Base-by-base conservation (phyloP, 1,284 basidiomycete species). In the Heliocybe sulcata region DNA sequence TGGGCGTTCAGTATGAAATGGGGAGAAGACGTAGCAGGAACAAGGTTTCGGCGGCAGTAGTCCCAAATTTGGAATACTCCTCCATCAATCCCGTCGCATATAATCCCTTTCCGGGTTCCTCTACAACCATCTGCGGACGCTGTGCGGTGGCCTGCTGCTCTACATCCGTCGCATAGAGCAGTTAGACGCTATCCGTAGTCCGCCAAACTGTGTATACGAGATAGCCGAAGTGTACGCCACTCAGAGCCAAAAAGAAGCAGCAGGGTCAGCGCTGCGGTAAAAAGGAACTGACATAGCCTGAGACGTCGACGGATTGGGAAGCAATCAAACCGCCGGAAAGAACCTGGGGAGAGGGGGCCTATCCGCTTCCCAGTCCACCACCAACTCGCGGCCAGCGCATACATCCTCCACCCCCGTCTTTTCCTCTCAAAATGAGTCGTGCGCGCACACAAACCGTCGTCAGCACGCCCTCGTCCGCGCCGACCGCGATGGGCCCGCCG, bases 11-110 rank as follows among this genome's bases (percentile, higher is more conserved):
- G 38, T 42, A 42, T 42, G 48, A 51, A 51, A 38, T 52, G 16
- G 16, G 51, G 25, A 25, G 51, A 55, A 55, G 62, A 63, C 63
- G 62, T 64, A 64, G 63, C 63, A 64, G 62, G 61, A 63, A 63
- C 61, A 66, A 64, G 65, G 63, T 64, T 64, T 62, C 56, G 65
- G 66, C 61, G 61, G 56, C 59, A 60, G 57, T 49, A 47, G 33
- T 6, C 33, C 64, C 62, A 57, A 61, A 66, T 61, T 59, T 62
- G 66, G 64, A 59, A 66, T 64, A 65, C 64, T 65, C 64, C 63
- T 64, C 65, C 64, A 64, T 58, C 62, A 58, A 59, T 59, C 58
- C 62, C 53, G 59, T 51, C 58, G 54, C 58, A 56, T 56, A 56
- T 56, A 60, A 53, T 62, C 55, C 57, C 60, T 56, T 54, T 33